phyloP scores from a whole-genome alignment of 179 eudicot genomes.

The Pouteria campechiana region DNA sequence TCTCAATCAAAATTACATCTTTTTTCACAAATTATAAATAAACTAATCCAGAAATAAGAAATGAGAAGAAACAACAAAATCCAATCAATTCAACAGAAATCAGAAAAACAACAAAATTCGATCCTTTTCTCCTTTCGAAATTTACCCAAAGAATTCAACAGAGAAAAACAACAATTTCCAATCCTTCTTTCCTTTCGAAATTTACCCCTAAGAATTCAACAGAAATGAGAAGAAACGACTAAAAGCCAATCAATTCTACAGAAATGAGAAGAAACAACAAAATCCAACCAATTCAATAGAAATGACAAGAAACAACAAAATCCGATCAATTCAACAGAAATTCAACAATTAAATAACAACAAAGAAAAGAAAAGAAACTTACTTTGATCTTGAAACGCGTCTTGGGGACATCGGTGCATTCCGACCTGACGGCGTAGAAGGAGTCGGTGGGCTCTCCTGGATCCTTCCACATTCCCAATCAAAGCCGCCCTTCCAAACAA shows the following conservation, averaged over 20 bases:
- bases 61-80: background rate
- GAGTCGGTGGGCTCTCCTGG: constrained; percentile 71
- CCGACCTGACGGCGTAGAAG: constrained; percentile 70
- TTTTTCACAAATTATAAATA: no score
- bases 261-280: background rate
- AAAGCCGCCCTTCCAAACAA: background rate
- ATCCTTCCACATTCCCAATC: constrained; percentile 56
- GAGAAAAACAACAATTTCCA: no score
- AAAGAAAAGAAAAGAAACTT: no score
- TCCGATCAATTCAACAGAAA: background rate
- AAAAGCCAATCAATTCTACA: no score
- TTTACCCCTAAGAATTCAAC: no score
- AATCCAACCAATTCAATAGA: background rate
- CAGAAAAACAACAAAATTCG: no score
- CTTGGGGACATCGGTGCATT: constrained; percentile 71
- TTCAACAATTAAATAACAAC: background rate
- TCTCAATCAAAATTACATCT: no score
- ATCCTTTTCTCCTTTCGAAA: no score
- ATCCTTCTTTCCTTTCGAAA: no score
- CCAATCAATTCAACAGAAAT: background rate
- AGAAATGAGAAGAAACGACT: no score
- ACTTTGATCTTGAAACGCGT: constrained; percentile 95
- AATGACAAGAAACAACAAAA: background rate
- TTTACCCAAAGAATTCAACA: no score
- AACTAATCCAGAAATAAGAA: no score